phyloP scores from a whole-genome alignment of 2,329 filamentous ascomycete genomes.

The Didymella glomerata region DNA sequence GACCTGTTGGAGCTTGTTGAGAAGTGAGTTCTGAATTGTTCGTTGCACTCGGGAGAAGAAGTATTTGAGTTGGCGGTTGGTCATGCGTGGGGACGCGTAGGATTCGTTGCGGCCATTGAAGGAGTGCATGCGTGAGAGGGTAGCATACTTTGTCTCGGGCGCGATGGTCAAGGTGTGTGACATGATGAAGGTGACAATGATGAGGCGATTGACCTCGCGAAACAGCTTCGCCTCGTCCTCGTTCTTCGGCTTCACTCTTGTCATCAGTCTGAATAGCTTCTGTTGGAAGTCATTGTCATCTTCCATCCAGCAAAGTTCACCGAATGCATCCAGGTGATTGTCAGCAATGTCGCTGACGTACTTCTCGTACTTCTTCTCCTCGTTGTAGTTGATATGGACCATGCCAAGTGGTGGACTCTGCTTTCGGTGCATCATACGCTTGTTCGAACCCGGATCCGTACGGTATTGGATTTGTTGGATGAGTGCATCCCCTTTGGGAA shows the following conservation, averaged over 20 bases:
- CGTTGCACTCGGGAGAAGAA: slow-evolving; percentile 57
- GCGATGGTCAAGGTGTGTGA: slow-evolving; percentile 57
- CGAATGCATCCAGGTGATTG: slow-evolving; percentile 53
- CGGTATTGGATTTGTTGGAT: slow-evolving; percentile 55
- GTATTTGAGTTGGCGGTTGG: slow-evolving; percentile 60
- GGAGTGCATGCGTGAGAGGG: slow-evolving; percentile 52
- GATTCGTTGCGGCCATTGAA: slow-evolving; percentile 41
- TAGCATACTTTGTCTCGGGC: slow-evolving; percentile 48
- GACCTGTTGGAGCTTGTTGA: slow-evolving; percentile 59
- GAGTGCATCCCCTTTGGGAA: slow-evolving; percentile 52
- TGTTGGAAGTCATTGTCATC: slow-evolving; percentile 57
- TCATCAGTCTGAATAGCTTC: slow-evolving; percentile 54
- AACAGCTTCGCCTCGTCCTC: slow-evolving; percentile 54
- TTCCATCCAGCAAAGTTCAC: slow-evolving; percentile 55
- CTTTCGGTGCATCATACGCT: slow-evolving; percentile 45
- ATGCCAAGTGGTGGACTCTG: slow-evolving; percentile 58
- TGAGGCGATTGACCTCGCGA: slow-evolving; percentile 55
- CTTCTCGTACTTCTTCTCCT: slow-evolving; percentile 55
- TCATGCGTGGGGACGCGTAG: slow-evolving; percentile 56
- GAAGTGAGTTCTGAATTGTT: slow-evolving; percentile 52
- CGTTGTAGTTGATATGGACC: slow-evolving; percentile 55
- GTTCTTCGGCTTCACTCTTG: slow-evolving; percentile 48
- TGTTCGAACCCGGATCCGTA: slow-evolving; percentile 48
- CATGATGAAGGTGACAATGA: slow-evolving; percentile 60
- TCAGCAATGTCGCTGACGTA: slow-evolving; percentile 56